Evolutionary conservation across 2,329 filamentous ascomycete genomes (phyloP), one percentile per base, ranked within the genome.

Genomic region (Fusarium cyanostomum): DNA sequence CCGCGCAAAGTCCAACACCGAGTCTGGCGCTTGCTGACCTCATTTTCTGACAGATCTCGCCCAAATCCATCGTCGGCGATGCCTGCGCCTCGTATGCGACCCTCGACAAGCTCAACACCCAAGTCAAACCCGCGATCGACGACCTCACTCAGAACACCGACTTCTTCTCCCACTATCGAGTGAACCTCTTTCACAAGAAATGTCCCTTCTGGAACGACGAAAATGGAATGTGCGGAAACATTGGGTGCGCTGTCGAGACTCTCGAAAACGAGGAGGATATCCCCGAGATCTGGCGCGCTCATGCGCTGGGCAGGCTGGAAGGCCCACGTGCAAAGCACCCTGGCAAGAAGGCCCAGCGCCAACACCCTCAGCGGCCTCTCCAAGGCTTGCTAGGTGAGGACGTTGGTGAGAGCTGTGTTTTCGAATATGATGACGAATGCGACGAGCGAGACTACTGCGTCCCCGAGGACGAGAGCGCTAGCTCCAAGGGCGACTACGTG

Each of bases 191-290:
- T 78, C 91, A 96, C 77, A 97, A 95, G 77, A 88, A 87, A 78
- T 99, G 95, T 73, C 95, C 95, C 0, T 99, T 98, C 76, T 99
- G 95, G 94, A 87, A 89, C 73, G 95, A 99, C 76, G 89, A 93
- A 61, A 90, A 91, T 77, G 92, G 92, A 76, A 92, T 97, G 84
- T 99, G 95, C 78, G 95, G 94, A 66, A 99, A 99, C 78, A 93
- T 96, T 69, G 95, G 94, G 16, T 99, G 95, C 75, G 92, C 94
- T 10, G 95, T 99, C 15, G 93, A 95, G 74, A 98, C 94, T 1
- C 84, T 98, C 59, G 94, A 98, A 52, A 94, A 96, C 66, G 94
- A 99, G 77, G 91, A 96, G 63, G 94, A 98, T 66, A 93, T 99
- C 52, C 95, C 95, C 8, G 81, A 86, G 66, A 90, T 96, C 60